Base-by-base conservation (phyloP, 1,284 basidiomycete genomes). In the Ceratobasidium sp. region DNA sequence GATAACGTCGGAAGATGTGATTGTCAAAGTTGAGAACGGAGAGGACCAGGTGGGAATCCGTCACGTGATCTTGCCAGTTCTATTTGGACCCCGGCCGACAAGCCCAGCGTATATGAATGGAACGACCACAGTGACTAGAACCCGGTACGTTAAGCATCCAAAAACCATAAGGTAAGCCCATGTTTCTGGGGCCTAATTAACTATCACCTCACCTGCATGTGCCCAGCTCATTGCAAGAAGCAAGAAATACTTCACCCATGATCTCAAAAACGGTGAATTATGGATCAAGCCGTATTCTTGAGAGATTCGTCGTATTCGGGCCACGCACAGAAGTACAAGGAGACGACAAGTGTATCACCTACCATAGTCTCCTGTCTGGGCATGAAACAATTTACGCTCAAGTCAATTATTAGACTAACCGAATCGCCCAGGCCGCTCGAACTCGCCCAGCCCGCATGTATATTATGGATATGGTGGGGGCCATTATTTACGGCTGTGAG, bases 91-190 rank as follows among this genome's bases (percentile, higher is more conserved):
- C 31, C 59, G 11, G 13, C 46, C 51, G 27, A 90, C 90, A 29
- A 93, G 92, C 81, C 89, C 87, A 24, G 92, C 92, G 16, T 87
- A 84, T 78, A 94, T 94, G 92, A 85, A 88, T 74, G 93, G 93
- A 80, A 94, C 92, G 0, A 92, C 87, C 19, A 93, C 92, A 0
- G 91, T 94, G 56, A 89, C 89, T 0, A 90, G 93, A 19, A 88
- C 90, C 31, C 87, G 92, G 74, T 88, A 85, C 83, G 84, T 90
- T 53, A 81, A 87, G 29, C 91, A 94, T 79, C 86, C 87, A 79
- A 87, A 61, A 93, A 92, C 7, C 88, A 89, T 78, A 94, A 94
- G 86, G 92, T 92, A 77, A 77, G 85, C 80, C 54, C 43, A 1
- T 29, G 37, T 19, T 56, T 43, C 39, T n/a, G 19, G 9, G 29